Evolutionary conservation across 129 eudicot genomes (phyloP), one percentile per base, ranked within the genome.

Genomic region (Calendula officinalis): DNA sequence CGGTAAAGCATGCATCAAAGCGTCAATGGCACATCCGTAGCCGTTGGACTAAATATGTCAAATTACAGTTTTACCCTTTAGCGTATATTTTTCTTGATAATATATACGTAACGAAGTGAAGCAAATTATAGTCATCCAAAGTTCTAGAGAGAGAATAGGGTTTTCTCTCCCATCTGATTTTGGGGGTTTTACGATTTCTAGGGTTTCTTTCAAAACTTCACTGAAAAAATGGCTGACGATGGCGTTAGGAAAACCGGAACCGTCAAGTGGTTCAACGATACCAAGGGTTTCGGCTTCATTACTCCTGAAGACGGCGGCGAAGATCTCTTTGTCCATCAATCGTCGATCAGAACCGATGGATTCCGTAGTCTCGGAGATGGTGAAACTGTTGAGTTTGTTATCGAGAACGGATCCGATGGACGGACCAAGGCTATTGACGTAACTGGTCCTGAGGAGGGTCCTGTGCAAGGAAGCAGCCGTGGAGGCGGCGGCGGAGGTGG

Each of bases 251-350:
- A 69, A 59, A 8, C 75, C 4, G 75, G 75, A 17, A 56, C 66
- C n/a, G 75, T 69, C 6, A 69, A 69, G 67, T 69, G 67, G 75
- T 69, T 69, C 57, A 69, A 46, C 27, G 75, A 69, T 30, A 44
- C 67, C 59, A 69, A 69, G 64, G 72, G 72, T 22, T 22, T 22
- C 30, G 30, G 30, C 30, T 22, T 22, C 30, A 22, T 22, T 22
- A 22, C 30, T 0, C 30, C 30, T 22, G 30, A 22, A 22, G 30
- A 22, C 30, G 30, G 30, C 30, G 30, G 30, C 30, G 30, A 22
- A 22, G 30, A 22, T 22, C 30, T 22, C 30, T 22, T 22, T 22
- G 30, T 22, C 30, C 30, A 22, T 32, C 75, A 69, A 17, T 69
- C 75, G 10, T 69, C 75, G 50, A 60, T 69, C 14, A 45, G 75